These are phyloP conservation scores for Phytophthora sansomeana DNA, from an alignment of 352 stramenopile species.

Conservation along the genomic window DNA sequence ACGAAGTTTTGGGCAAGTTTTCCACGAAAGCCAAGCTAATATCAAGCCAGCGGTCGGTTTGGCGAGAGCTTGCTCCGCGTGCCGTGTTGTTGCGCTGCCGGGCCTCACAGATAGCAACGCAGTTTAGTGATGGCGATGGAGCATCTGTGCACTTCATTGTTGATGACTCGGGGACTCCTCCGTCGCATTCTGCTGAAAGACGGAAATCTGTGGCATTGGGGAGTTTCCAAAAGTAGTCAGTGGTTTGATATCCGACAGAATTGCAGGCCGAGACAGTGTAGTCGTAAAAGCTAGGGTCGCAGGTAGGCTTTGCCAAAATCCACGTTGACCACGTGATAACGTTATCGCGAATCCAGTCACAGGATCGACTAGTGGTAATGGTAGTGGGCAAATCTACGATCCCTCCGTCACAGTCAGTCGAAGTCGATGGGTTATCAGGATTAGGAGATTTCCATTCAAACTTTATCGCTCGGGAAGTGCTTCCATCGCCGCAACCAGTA, in stretches of 20 bases:
- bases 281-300: constrained; percentile 39
- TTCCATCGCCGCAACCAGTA: constrained; percentile 28
- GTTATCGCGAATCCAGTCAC: constrained; percentile 40
- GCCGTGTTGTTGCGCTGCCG: background rate
- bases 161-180: constrained; percentile 16
- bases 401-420: constrained; percentile 43
- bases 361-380: constrained; percentile 38
- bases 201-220: constrained; percentile 21
- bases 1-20: background rate
- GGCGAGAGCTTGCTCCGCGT: background rate
- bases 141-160: background rate
- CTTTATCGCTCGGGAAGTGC: constrained; percentile 14
- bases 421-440: constrained; percentile 27
- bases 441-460: constrained; percentile 40
- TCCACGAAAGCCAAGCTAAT: constrained; percentile 1
- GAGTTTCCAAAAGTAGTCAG: constrained; percentile 39
- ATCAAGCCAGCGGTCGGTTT: constrained; percentile 1
- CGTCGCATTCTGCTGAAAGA: constrained; percentile 37
- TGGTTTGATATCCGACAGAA: constrained; percentile 7
- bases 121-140: background rate
- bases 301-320: constrained; percentile 29
- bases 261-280: constrained; percentile 41
- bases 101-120: background rate
- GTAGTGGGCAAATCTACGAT: constrained; percentile 21
- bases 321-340: constrained; percentile 35